Base-by-base conservation (phyloP, 345 rosid genomes). In the Populus pruinosa region DNA sequence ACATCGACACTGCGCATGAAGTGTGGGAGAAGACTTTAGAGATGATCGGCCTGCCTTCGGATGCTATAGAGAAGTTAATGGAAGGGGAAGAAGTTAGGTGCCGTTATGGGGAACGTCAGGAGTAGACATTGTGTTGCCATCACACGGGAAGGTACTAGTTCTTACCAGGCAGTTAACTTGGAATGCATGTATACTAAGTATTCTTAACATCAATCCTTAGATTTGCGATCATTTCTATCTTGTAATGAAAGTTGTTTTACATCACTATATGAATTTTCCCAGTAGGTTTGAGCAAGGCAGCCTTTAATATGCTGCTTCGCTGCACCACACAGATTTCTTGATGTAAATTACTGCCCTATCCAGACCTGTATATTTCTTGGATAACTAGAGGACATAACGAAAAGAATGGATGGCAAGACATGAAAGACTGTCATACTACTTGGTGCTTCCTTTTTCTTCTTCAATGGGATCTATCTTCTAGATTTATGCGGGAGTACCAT, bases 11-110 rank as follows among this genome's bases (percentile, higher is more conserved):
- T 50, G 88, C 94, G 21, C 72, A 84, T 7, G 77, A 72, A 83
- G 89, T 96, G 74, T 96, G 98, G 99, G 94, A 92, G 78, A 96
- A 93, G 89, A 92, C 99, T 38, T 62, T 93, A 71, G 94, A 93
- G 85, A 77, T 91, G 89, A 81, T 92, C 35, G 97, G 97, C 82
- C 93, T 93, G 70, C 95, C 97, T 72, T 77, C 81, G 5, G 94
- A 93, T 82, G 90, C 95, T 7, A 91, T 93, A 39, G 96, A 92
- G 85, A 91, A 75, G 84, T 90, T 93, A 71, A 77, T 91, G 7
- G 90, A 88, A 88, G 97, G 98, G 20, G 86, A 92, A 69, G 88
- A 90, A 67, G 82, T 93, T 43, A 59, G 69, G 1, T 78, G 84
- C 73, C 78, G 81, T 50, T 65, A 69, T 8, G 73, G 63, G 43